Conservation (phyloP, 129 eudicot species). For the Gnaphalium uliginosum region DNA sequence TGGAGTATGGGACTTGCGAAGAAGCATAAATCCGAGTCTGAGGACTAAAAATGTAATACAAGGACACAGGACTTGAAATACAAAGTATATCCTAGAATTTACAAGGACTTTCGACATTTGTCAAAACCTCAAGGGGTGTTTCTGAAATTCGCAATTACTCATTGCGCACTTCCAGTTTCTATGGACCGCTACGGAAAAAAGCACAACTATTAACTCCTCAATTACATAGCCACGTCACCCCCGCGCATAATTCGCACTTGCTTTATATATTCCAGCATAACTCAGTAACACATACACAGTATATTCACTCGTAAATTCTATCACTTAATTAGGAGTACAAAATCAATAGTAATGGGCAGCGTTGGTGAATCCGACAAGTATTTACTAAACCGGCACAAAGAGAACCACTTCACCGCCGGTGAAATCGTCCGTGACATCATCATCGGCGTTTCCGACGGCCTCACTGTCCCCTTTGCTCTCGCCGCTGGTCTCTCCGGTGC, state of each 20-base stretch:
- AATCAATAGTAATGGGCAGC: slow-evolving; percentile 14
- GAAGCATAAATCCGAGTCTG: no score
- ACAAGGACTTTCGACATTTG: neutral
- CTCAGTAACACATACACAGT: slow-evolving; percentile 18
- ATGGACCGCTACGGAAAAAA: slow-evolving; percentile 29
- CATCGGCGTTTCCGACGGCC: slow-evolving; percentile 97
- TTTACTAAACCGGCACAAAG: slow-evolving; percentile 64
- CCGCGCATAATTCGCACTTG: slow-evolving; percentile 15
- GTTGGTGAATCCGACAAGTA: slow-evolving; percentile 44
- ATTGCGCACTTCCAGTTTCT: neutral
- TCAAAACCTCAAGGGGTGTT: no score
- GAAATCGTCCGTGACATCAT: slow-evolving; percentile 91
- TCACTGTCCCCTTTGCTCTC: slow-evolving; percentile 93
- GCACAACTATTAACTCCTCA: neutral
- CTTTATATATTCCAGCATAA: slow-evolving; percentile 31
- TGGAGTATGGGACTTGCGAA: no score
- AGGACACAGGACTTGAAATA: no score
- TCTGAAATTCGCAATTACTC: neutral
- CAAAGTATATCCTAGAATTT: no score
- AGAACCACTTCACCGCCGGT: slow-evolving; percentile 93
- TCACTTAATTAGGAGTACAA: neutral
- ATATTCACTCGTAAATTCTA: slow-evolving; percentile 9
- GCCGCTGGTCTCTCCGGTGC: slow-evolving; percentile 99
- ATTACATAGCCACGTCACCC: slow-evolving; percentile 26
- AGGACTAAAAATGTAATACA: no score